phyloP scores from a whole-genome alignment of 1,284 basidiomycete species.

The Heterobasidion occidentale region DNA sequence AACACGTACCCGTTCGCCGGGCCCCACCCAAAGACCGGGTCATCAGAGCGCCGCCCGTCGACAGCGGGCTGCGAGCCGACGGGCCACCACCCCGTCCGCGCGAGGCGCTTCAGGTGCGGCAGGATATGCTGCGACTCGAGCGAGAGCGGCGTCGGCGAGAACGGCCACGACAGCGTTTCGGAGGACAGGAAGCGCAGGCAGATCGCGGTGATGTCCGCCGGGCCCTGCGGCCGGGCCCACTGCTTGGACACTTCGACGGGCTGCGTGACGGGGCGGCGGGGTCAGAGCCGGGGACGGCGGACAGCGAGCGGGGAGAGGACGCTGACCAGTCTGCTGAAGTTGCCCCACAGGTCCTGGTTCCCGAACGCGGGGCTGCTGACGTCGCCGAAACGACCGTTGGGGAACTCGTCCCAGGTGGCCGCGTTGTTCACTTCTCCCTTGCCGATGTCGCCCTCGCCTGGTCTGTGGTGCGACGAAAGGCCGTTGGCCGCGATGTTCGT shows the following conservation, averaged over 20 bases:
- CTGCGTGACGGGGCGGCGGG: constrained; percentile 23
- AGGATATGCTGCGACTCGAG: constrained; percentile 83
- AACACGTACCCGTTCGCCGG: constrained; percentile 90
- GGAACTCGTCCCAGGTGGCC: constrained; percentile 95
- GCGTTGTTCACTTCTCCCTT: constrained; percentile 69
- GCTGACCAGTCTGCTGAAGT: constrained; percentile 45
- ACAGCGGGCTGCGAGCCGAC: constrained; percentile 96
- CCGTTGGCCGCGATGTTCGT: constrained; percentile 46
- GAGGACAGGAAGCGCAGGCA: constrained; percentile 79
- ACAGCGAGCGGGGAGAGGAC: not conserved
- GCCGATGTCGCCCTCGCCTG: constrained; percentile 46
- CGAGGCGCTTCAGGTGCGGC: constrained; percentile 72
- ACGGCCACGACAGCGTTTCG: constrained; percentile 74
- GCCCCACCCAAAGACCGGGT: constrained; percentile 87
- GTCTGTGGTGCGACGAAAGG: constrained; percentile 29
- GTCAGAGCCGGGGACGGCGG: too few species aligned
- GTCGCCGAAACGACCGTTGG: constrained; percentile 98
- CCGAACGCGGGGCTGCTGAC: constrained; percentile 96
- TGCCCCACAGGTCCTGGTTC: constrained; percentile 67
- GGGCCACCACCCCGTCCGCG: constrained; percentile 82
- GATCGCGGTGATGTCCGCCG: constrained; percentile 69
- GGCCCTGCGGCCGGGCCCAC: constrained; percentile 76
- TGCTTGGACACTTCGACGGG: constrained; percentile 60
- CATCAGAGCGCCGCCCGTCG: constrained; percentile 69
- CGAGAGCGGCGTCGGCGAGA: constrained; percentile 82